Conservation (phyloP, 2,329 filamentous ascomycete genomes). For the Penicillium sp. region DNA sequence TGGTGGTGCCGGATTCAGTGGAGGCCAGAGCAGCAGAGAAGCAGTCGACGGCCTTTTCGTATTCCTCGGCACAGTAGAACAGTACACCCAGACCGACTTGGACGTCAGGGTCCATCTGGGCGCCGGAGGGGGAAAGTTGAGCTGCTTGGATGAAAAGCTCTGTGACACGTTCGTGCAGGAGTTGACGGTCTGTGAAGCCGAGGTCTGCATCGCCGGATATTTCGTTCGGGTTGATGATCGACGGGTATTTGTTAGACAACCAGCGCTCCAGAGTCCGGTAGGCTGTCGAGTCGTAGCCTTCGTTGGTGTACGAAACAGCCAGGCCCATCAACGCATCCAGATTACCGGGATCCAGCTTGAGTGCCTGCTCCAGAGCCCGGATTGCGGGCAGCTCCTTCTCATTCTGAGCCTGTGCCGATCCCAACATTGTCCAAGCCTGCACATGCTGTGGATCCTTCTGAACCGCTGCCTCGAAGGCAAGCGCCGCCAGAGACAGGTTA, state of each 20-base stretch:
- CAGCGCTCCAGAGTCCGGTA: conserved; percentile 96
- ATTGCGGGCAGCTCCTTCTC: conserved; percentile 98
- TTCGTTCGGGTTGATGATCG: conserved; percentile 70
- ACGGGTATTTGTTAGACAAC: conserved; percentile 92
- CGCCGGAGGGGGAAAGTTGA: conserved; percentile 84
- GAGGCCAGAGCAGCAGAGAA: conserved; percentile 88
- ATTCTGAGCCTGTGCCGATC: conserved; percentile 92
- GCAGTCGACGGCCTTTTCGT: conserved; percentile 97
- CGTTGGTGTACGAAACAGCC: conserved; percentile 96
- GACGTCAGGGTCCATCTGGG: conserved; percentile 97
- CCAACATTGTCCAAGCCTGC: conserved; percentile 90
- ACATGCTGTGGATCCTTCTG: conserved; percentile 85
- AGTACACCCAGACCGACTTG: conserved; percentile 95
- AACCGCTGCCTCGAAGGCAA: conserved; percentile 93
- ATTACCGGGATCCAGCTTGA: conserved; percentile 85
- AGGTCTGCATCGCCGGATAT: conserved; percentile 76
- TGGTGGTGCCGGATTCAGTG: conserved; percentile 78
- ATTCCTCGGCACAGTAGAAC: conserved; percentile 97
- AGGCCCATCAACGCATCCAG: conserved; percentile 90
- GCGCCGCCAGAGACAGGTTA: conserved; percentile 86
- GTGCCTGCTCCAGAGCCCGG: conserved; percentile 83
- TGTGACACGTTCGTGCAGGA: conserved; percentile 87
- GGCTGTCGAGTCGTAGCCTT: conserved; percentile 95
- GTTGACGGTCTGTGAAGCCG: conserved; percentile 89
- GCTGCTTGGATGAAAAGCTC: conserved; percentile 88